These are phyloP conservation scores for Tulasnella sp. DNA, from an alignment of 768 basidiomycete genomes.

Conservation along the genomic window DNA sequence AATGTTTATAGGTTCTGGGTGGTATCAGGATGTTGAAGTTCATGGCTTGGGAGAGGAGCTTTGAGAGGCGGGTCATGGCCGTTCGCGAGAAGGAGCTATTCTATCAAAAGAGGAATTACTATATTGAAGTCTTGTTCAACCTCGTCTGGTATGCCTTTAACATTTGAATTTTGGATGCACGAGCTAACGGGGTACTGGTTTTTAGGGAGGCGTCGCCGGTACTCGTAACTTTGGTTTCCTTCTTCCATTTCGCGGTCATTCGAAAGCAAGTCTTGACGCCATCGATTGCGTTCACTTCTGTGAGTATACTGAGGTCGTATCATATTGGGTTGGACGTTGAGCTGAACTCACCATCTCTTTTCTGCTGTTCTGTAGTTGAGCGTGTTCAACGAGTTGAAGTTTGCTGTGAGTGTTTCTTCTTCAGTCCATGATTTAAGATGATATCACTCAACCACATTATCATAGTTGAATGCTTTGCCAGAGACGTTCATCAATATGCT, in stretches of 20 bases:
- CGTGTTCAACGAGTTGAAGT: constrained; percentile 86
- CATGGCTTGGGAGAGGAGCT: constrained; percentile 92
- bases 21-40: constrained; percentile 94
- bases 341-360: neutral
- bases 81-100: constrained; percentile 73
- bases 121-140: constrained; percentile 62
- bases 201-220: constrained; percentile 38
- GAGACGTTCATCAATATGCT: constrained; percentile 86
- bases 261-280: constrained; percentile 62
- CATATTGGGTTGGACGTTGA: neutral
- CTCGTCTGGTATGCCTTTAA: constrained; percentile 38
- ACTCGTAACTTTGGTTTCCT: constrained; percentile 41
- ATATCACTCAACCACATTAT: neutral
- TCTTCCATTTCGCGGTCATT: constrained; percentile 59
- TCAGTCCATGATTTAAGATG: neutral
- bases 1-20: constrained; percentile 55
- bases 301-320: constrained; percentile 17
- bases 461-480: constrained; percentile 60
- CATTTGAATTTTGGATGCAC: neutral
- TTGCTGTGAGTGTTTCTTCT: constrained; percentile 30
- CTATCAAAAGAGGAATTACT: constrained; percentile 78
- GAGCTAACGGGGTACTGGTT: neutral
- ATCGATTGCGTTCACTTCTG: constrained; percentile 67
- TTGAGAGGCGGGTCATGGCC: constrained; percentile 61
- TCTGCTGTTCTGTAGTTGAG: constrained; percentile 6